A percentile compares a stretch with the other conserved stretches of the same genome.
These are phyloP conservation scores for Lasiosphaeria miniovina DNA, from an alignment of 495 filamentous ascomycete species.

Conservation along the genomic window DNA sequence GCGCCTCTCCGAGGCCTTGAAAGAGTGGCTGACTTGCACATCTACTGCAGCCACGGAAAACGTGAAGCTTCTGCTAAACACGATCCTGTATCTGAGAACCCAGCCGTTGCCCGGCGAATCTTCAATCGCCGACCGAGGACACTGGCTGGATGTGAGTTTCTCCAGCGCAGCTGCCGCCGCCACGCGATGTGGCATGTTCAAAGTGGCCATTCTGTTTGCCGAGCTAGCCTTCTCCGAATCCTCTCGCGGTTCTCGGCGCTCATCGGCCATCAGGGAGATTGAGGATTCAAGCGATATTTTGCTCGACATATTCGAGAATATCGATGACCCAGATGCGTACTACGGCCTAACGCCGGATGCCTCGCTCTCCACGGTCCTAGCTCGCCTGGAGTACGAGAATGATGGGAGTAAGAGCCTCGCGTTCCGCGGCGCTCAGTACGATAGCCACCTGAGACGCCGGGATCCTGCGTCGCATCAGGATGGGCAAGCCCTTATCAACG, in stretches of 20 bases:
- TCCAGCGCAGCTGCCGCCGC: slow-evolving; percentile 71
- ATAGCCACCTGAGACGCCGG: slow-evolving; percentile 67
- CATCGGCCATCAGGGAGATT: slow-evolving; percentile 55
- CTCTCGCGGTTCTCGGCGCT: slow-evolving; percentile 59
- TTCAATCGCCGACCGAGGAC: slow-evolving; percentile 71
- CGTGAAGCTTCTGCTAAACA: slow-evolving; percentile 63
- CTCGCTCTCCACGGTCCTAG: slow-evolving; percentile 70
- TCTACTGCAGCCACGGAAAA: slow-evolving; percentile 45
- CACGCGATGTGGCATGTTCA: slow-evolving; percentile 77
- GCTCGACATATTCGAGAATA: slow-evolving; percentile 77
- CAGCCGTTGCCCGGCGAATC: slow-evolving; percentile 71
- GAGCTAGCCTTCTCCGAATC: slow-evolving; percentile 64
- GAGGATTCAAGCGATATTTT: slow-evolving; percentile 62
- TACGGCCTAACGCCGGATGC: slow-evolving; percentile 86
- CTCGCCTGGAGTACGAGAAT: slow-evolving; percentile 85
- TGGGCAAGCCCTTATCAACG: slow-evolving; percentile 54
- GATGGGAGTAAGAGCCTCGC: slow-evolving; percentile 84
- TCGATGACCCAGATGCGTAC: slow-evolving; percentile 93
- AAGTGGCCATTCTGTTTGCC: slow-evolving; percentile 77
- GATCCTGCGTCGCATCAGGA: slow-evolving; percentile 42
- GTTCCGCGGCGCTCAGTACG: slow-evolving; percentile 87
- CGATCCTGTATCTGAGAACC: slow-evolving; percentile 83
- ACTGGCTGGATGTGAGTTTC: slow-evolving; percentile 85
- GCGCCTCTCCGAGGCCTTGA: slow-evolving; percentile 47
- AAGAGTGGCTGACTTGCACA: slow-evolving; percentile 46